phyloP scores from a whole-genome alignment of 2,329 filamentous ascomycete genomes.

The Talaromyces atroroseus region DNA sequence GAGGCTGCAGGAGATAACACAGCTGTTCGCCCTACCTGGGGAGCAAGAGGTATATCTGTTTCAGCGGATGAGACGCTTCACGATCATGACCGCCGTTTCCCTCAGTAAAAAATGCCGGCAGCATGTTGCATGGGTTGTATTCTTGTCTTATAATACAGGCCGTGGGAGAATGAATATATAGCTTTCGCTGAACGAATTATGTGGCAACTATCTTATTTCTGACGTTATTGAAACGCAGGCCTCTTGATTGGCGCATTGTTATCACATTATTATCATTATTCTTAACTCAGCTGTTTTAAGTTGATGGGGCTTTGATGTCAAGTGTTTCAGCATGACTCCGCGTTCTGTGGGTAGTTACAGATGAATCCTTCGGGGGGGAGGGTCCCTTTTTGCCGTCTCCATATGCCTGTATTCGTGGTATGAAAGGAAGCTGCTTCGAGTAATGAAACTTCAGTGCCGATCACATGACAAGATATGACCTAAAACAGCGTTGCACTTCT shows the following conservation, averaged over 20 bases:
- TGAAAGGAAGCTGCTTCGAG: too few relatives aligned
- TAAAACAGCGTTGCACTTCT: not conserved
- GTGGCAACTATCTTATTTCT: not conserved
- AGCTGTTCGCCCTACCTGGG: slow-evolving; percentile 46
- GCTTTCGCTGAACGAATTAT: not conserved
- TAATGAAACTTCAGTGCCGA: not conserved
- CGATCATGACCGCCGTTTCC: slow-evolving; percentile 2
- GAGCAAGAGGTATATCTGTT: slow-evolving; percentile 53
- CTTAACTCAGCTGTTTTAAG: not conserved
- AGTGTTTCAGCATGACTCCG: not conserved
- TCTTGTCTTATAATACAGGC: not conserved
- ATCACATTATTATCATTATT: not conserved
- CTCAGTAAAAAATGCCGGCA: not conserved
- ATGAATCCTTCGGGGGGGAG: too few relatives aligned
- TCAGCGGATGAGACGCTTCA: slow-evolving; percentile 51
- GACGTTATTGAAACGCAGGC: not conserved
- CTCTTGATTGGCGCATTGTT: not conserved
- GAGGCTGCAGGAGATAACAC: slow-evolving; percentile 26
- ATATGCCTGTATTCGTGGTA: too few relatives aligned
- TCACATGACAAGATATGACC: not conserved
- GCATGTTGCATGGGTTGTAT: not conserved
- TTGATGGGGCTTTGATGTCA: not conserved
- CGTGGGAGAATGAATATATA: not conserved
- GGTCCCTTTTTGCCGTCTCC: too few relatives aligned
- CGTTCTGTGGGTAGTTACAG: not conserved